Evolutionary conservation across 306 rosid genomes (phyloP).

Genomic region (Cucumis melo): DNA sequence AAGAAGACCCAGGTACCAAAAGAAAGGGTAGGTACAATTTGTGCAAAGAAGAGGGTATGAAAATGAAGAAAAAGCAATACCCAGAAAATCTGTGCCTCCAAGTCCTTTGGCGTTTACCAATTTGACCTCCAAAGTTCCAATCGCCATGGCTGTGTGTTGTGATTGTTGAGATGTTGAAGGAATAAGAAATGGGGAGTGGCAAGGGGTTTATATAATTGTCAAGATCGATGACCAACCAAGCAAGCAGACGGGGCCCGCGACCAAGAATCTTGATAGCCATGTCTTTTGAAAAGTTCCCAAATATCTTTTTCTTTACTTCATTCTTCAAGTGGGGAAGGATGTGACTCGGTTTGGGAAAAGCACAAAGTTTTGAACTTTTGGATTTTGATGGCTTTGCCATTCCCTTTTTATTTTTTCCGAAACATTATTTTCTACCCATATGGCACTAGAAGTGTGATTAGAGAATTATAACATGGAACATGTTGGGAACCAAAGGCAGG

Average conservation of each 20-base stretch:
- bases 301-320: not conserved
- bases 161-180: not conserved
- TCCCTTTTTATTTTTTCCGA: not conserved
- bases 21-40: too few relatives aligned
- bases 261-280: not conserved
- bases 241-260: not conserved
- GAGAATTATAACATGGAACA: too few relatives aligned
- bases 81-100: constrained; percentile 32
- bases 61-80: constrained; percentile 15
- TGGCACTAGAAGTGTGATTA: too few relatives aligned
- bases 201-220: not conserved
- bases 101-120: constrained; percentile 43
- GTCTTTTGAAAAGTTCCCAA: not conserved
- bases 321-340: not conserved
- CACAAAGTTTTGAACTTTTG: not conserved
- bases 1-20: not conserved
- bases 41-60: not conserved
- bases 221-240: not conserved
- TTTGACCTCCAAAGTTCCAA: constrained; percentile 36
- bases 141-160: constrained; percentile 23
- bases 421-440: too few relatives aligned
- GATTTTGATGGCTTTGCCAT: not conserved
- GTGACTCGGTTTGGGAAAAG: not conserved
- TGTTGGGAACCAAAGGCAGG: too few relatives aligned
- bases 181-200: not conserved